Evolutionary conservation across 495 filamentous ascomycete genomes (phyloP), one percentile per base, ranked within the genome.

Genomic region (Hamigera avellanea): DNA sequence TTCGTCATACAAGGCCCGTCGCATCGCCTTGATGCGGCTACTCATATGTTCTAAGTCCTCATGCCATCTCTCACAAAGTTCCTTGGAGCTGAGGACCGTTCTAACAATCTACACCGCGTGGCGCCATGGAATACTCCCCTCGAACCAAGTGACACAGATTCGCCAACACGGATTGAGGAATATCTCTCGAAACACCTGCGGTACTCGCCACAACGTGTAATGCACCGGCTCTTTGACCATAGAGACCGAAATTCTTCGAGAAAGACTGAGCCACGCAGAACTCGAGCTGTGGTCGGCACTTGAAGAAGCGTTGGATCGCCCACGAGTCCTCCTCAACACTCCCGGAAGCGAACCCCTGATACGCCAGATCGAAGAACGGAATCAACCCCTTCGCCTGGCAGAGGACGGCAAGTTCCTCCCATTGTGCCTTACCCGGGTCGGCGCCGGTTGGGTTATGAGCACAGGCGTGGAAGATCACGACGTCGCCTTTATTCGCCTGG

Each of bases 211-310:
- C 40, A 10, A 62, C 21, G 33, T 62, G 61, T 9, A 62, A 33
- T 15, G 49, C 48, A 7, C 62, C 58, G 10, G 56, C 42, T 0
- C 61, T 50, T 42, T 66, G 45, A 0, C 61, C 59, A 29, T 67
- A 67, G 0, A 69, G 43, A 0, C 65, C 65, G 36, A 69, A 56
- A 33, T 57, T 67, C 50, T 69, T 67, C 0, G 63, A 54, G 33
- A 65, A 61, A 0, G 63, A 66, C 36, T 66, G 54, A 9, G 49
- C 50, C 1, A 64, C 53, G 6, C 39, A 42, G 13, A 62, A 27
- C 16, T 45, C 37, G 33, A 45, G 35, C 26, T 39, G 41, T 10
- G 37, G 18, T 3, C n/a, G 19, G 8, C 12, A 10, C 5, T 27
- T 19, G 8, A 47, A 35, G 42, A 64, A 70, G 29, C 62, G 38